Percentiles rank a stretch among this genome's conserved stretches.
phyloP scores from a whole-genome alignment of 805 yeast species.

The Candida golubevii region DNA sequence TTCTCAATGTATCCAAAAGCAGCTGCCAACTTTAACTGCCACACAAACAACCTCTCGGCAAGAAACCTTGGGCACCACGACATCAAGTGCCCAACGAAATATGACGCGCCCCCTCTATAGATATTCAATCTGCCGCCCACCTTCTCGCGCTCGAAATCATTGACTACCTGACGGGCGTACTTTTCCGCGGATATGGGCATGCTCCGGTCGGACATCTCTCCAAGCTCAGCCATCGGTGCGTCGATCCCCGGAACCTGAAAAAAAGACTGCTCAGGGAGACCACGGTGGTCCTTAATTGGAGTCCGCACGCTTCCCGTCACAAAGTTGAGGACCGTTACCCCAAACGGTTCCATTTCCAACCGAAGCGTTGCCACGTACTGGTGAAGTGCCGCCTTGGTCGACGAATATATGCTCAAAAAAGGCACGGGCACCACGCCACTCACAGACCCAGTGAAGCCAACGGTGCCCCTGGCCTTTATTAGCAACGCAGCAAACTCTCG shows the following conservation, averaged over 20 bases:
- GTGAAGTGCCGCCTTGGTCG: slow-evolving; percentile 73
- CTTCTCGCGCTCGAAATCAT: slow-evolving; percentile 37
- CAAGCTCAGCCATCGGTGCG: slow-evolving; percentile 46
- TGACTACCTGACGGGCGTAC: slow-evolving; percentile 53
- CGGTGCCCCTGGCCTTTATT: slow-evolving; percentile 61
- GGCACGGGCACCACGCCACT: slow-evolving; percentile 67
- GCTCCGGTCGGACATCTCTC: slow-evolving; percentile 53
- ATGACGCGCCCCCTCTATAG: slow-evolving; percentile 51
- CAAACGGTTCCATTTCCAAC: slow-evolving; percentile 65
- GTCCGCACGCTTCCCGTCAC: slow-evolving; percentile 75
- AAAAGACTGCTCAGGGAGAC: slow-evolving; percentile 49
- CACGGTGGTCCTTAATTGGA: slow-evolving; percentile 60
- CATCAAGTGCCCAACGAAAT: slow-evolving; percentile 29
- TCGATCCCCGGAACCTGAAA: slow-evolving; percentile 49
- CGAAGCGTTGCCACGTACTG: slow-evolving; percentile 60
- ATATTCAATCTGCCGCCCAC: slow-evolving; percentile 42
- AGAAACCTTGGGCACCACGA: slow-evolving; percentile 44
- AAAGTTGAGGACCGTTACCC: slow-evolving; percentile 63
- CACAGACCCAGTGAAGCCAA: slow-evolving; percentile 71
- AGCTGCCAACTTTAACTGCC: slow-evolving; percentile 27
- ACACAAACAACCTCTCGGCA: slow-evolving; percentile 34
- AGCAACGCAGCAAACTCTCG: slow-evolving; percentile 52
- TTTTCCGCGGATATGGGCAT: slow-evolving; percentile 53
- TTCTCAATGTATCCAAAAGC: slow-evolving; percentile 23
- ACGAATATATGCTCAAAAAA: slow-evolving; percentile 59